Conservation (phyloP, 2,329 filamentous ascomycete species). For the Rosellinia necatrix region DNA sequence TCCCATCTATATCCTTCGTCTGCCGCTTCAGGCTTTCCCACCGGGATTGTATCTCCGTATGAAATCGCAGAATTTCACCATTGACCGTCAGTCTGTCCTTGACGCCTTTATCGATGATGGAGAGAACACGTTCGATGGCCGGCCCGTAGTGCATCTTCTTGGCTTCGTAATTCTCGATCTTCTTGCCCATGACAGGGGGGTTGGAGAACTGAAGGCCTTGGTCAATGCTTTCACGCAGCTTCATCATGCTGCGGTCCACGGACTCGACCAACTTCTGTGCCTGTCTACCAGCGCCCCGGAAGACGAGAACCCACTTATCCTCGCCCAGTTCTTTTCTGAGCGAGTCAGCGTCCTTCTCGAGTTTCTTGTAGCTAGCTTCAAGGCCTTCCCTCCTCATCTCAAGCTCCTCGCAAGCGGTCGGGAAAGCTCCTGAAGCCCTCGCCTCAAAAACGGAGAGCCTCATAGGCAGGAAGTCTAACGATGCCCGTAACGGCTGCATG, state of each 20-base stretch:
- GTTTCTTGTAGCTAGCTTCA: conserved; percentile 83
- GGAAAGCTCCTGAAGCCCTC: conserved; percentile 78
- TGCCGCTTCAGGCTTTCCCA: conserved; percentile 78
- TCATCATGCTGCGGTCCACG: conserved; percentile 82
- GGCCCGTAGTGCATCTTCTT: conserved; percentile 95
- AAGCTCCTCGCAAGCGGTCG: conserved; percentile 87
- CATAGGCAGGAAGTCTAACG: conserved; percentile 95
- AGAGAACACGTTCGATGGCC: conserved; percentile 86
- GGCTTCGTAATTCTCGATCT: conserved; percentile 89
- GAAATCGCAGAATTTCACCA: conserved; percentile 86
- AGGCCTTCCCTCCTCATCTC: conserved; percentile 74
- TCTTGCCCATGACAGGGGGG: conserved; percentile 72
- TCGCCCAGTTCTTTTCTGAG: conserved; percentile 89
- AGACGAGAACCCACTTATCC: conserved; percentile 94
- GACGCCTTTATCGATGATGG: conserved; percentile 94
- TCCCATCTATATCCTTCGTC: conserved; percentile 76
- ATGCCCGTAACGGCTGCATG: conserved; percentile 92
- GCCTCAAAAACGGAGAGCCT: conserved; percentile 83
- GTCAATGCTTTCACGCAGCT: conserved; percentile 81
- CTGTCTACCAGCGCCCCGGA: conserved; percentile 87
- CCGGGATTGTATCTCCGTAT: conserved; percentile 82
- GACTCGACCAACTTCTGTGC: conserved; percentile 97
- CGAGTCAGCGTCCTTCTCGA: conserved; percentile 89
- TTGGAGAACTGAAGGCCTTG: conserved; percentile 74
- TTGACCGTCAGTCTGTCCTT: conserved; percentile 95